Evolutionary conservation across 1,139 yeast genomes (phyloP), one percentile per base, ranked within the genome.

Genomic region (Blastobotrys aristatus): DNA sequence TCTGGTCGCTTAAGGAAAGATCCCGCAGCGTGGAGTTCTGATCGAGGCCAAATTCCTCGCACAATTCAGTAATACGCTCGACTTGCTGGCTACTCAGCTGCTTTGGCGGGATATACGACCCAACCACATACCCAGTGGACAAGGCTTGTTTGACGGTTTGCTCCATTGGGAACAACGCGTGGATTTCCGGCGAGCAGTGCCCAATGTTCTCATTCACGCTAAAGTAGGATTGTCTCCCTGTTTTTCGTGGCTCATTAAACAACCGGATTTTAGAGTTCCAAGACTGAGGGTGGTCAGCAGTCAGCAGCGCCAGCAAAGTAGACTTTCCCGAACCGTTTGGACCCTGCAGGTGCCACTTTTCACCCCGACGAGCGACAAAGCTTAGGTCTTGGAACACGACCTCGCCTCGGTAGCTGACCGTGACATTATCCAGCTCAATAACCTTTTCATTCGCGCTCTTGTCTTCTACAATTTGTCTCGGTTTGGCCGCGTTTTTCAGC

Each of bases 201-300:
- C 97, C 97, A 50, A 92, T 86, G n/a, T 66, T 61, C 50, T 77
- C 76, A 65, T 92, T 92, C 50, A 87, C 81, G 47, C 82, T 85
- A 59, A 88, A 88, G 60, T 84, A 89, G 47, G 80, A 80, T 14
- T 82, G 77, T 20, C 78, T 80, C 4, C 97, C 97, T 0, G 90
- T 80, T 53, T 75, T 76, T 43, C 96, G 73, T n/a, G 79, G 75
- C 24, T 66, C 66, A 0, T 92, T 94, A 58, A 84, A 71, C 49
- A 89, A 75, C 17, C 73, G 65, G 37, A 92, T 74, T 24, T 77
- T 79, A 3, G 80, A 75, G 57, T 80, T 82, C 97, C 97, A 92
- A 1, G 96, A 82, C 64, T 92, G 96, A 0, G 98, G 98, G 62
- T 92, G 98, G 59, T 92, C 98, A 2, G 96, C 92, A 0, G 96